phyloP scores from a whole-genome alignment of 2,329 filamentous ascomycete genomes.

The Diatrype stigma region DNA sequence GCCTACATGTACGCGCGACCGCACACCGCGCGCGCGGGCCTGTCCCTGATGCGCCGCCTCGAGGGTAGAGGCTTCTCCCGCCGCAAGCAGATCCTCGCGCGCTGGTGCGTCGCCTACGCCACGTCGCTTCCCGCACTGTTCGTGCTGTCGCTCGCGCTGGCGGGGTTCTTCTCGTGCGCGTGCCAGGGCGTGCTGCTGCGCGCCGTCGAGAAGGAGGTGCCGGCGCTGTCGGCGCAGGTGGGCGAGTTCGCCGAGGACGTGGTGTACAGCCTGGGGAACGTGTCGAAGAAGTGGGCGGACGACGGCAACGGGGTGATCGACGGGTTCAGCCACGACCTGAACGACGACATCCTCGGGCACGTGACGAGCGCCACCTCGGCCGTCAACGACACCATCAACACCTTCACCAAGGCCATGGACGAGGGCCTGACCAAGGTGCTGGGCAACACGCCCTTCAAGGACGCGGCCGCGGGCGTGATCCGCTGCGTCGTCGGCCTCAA shows the following conservation, averaged over 20 bases:
- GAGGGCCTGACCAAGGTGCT: conserved; percentile 72
- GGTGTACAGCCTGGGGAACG: conserved; percentile 65
- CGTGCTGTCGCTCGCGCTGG: conserved; percentile 74
- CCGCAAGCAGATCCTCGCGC: conserved; percentile 63
- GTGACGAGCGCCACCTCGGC: conserved; percentile 79
- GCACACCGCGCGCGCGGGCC: conserved; percentile 66
- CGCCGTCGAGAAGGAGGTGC: conserved; percentile 69
- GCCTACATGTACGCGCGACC: conserved; percentile 84
- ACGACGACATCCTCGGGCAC: conserved; percentile 80
- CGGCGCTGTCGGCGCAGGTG: conserved; percentile 69
- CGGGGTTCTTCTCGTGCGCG: conserved; percentile 76
- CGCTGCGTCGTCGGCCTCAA: conserved; percentile 87
- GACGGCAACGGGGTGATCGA: conserved; percentile 71
- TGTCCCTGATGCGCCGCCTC: conserved; percentile 65
- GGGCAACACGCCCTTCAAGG: conserved; percentile 73
- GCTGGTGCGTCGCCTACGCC: conserved; percentile 85
- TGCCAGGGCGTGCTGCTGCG: conserved; percentile 78
- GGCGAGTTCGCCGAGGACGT: conserved; percentile 77
- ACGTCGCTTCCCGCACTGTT: conserved; percentile 83
- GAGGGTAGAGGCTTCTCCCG: conserved; percentile 35
- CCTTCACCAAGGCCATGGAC: conserved; percentile 74
- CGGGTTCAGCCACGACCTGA: conserved; percentile 71
- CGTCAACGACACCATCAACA: conserved; percentile 80
- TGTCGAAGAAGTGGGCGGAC: conserved; percentile 71
- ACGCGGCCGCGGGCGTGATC: conserved; percentile 74